Evolutionary conservation across 345 rosid genomes (phyloP), one percentile per base, ranked within the genome.

Genomic region (Limnanthes douglasii): DNA sequence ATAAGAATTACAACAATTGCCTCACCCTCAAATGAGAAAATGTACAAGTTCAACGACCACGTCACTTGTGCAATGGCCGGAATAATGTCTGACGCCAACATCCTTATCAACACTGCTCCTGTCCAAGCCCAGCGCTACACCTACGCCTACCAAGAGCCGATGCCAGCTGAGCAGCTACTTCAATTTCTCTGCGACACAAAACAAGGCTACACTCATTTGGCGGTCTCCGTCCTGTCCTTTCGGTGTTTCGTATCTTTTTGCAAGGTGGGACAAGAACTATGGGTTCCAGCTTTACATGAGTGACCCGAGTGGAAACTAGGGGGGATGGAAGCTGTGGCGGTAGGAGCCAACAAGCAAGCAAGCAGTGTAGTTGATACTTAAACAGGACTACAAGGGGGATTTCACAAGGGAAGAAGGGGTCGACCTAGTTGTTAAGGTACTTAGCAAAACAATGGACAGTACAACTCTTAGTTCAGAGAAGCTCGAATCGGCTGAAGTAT

Each of bases 31-130:
- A 57, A 77, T 0, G 97, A 86, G 57, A 82, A 86, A 59, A 86
- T 86, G 97, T 86, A 86, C 82, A 86, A 86, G 75, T 78, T 86
- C 3, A 94, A 86, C 19, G 97, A 82, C 42, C 97, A 86, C 42
- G 79, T 86, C 6, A 94, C 97, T 1, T 82, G 88, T 45, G 97
- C 97, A 0, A 94, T 86, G 21, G 97, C 97, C 42, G 97, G 97
- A 18, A 86, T 86, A 21, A 86, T 86, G 97, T 86, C 97, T 20
- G 97, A 86, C 51, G 97, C 97, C 46, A 86, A 86, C 60, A 86
- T 86, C 45, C 78, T 86, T 8, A 82, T 86, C 62, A 86, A 82
- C 69, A 78, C 94, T 1, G 97, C 97, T 15, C 31, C 94, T 43
- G 84, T 86, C 56, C 97, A 82, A 57, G 93, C 97, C 12, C 95